A percentile compares a stretch with the other conserved stretches of the same genome.
These are phyloP conservation scores for Xylaria curta DNA, from an alignment of 495 filamentous ascomycete genomes.

Conservation along the genomic window DNA sequence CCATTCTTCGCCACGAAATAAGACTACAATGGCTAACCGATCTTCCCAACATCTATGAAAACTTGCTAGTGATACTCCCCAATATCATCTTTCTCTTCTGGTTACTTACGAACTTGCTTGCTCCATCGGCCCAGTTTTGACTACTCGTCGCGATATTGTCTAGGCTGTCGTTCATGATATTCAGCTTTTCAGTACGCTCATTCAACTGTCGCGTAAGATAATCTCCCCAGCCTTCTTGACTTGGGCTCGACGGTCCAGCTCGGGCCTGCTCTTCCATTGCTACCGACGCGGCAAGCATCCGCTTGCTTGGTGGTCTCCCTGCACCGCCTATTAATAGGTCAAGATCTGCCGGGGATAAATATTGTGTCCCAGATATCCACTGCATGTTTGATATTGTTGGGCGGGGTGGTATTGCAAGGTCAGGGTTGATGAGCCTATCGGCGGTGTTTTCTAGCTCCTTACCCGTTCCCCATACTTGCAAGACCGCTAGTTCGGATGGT, in stretches of 20 bases:
- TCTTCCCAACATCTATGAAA: constrained; percentile 35
- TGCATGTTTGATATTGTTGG: constrained; percentile 96
- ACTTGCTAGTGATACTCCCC: constrained; percentile 61
- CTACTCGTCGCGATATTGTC: constrained; percentile 79
- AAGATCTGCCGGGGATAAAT: constrained; percentile 87
- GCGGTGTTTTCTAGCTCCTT: constrained; percentile 58
- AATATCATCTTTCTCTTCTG: constrained; percentile 86
- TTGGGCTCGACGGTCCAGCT: constrained; percentile 54
- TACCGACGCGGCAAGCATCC: constrained; percentile 63
- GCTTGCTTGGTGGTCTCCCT: constrained; percentile 81
- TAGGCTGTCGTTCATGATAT: constrained; percentile 82
- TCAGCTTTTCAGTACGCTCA: constrained; percentile 87
- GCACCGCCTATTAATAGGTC: constrained; percentile 90
- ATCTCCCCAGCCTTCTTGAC: constrained; percentile 63
- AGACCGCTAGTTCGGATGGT: constrained; percentile 79
- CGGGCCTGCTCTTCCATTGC: constrained; percentile 49
- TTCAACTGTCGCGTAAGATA: constrained; percentile 82
- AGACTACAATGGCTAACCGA: background rate
- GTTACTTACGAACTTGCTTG: constrained; percentile 79
- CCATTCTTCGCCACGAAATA: background rate
- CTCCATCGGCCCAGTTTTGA: constrained; percentile 81
- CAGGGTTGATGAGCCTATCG: constrained; percentile 80
- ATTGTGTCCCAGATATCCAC: constrained; percentile 96
- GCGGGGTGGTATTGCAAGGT: constrained; percentile 72
- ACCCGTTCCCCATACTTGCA: constrained; percentile 82